Percentiles rank a stretch among this genome's conserved stretches.
These are phyloP conservation scores for Pyrenophora teres DNA, from an alignment of 2,329 filamentous ascomycete genomes.

Conservation along the genomic window DNA sequence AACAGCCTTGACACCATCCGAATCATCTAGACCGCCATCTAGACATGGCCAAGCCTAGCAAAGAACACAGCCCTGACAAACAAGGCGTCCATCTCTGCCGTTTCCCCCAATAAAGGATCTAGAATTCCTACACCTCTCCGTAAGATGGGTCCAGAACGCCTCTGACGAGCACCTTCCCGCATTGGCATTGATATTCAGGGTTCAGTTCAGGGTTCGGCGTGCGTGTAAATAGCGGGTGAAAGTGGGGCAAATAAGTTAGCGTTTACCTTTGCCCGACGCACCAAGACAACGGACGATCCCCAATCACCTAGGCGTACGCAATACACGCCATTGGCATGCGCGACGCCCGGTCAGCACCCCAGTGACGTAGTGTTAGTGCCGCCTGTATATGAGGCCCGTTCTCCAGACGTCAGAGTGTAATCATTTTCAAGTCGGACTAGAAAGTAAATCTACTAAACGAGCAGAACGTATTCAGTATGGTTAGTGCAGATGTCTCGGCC, in stretches of 20 bases:
- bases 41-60: neutral
- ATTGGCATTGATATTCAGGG: slow-evolving; percentile 10
- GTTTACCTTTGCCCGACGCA: neutral
- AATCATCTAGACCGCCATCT: slow-evolving; percentile 8
- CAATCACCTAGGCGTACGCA: slow-evolving; percentile 14
- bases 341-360: slow-evolving; percentile 9
- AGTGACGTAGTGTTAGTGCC: slow-evolving; percentile 14
- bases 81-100: neutral
- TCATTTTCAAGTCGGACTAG: neutral
- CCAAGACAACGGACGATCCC: neutral
- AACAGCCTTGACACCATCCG: slow-evolving; percentile 16
- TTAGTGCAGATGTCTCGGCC: slow-evolving; percentile 1
- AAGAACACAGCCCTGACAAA: too few species aligned
- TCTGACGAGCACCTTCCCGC: slow-evolving; percentile 5
- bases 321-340: slow-evolving; percentile 6
- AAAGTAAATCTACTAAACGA: neutral
- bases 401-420: neutral
- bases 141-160: slow-evolving; percentile 1
- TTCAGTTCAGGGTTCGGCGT: slow-evolving; percentile 4
- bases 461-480: slow-evolving; percentile 5
- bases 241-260: slow-evolving; percentile 1
- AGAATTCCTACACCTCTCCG: neutral
- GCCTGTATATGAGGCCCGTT: slow-evolving; percentile 7
- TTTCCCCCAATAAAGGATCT: neutral
- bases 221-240: neutral